phyloP scores from a whole-genome alignment of 441 rosid species.

The Erysimum cheiri region DNA sequence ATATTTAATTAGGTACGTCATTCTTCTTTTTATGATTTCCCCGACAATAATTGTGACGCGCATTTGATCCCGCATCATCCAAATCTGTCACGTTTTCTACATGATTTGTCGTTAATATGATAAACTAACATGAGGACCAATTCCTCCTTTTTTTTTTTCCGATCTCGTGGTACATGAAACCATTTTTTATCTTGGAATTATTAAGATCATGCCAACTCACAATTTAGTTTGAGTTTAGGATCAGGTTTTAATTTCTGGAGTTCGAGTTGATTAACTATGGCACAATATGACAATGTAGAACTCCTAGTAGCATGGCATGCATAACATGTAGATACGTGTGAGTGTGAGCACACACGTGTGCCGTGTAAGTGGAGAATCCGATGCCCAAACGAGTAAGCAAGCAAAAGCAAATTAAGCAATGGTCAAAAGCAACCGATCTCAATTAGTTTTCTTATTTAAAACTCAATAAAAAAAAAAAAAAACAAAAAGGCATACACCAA shows the following conservation, averaged over 20 bases:
- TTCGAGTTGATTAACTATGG: neutral
- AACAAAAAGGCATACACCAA: slow-evolving; percentile 23
- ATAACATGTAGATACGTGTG: neutral
- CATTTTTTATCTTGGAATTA: too few relatives aligned
- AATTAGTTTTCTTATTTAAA: neutral
- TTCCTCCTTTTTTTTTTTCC: neutral
- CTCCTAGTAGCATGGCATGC: neutral
- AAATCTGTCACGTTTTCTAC: slow-evolving; percentile 29
- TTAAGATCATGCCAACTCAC: neutral
- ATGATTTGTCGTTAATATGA: neutral
- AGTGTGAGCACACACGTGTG: slow-evolving; percentile 10
- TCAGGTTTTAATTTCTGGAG: neutral
- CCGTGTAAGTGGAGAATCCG: slow-evolving; percentile 41
- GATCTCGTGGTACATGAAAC: neutral
- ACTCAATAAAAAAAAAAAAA: neutral
- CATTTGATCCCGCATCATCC: slow-evolving; percentile 9
- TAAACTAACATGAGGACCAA: neutral
- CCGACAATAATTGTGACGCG: slow-evolving; percentile 1
- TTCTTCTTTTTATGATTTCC: neutral
- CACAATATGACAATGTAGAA: neutral
- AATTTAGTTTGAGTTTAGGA: neutral
- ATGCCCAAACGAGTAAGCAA: slow-evolving; percentile 39
- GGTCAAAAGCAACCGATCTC: slow-evolving; percentile 35
- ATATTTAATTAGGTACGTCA: neutral
- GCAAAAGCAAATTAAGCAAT: slow-evolving; percentile 1